Base-by-base conservation (phyloP, 2,329 filamentous ascomycete species). In the Neonectria faginata region DNA sequence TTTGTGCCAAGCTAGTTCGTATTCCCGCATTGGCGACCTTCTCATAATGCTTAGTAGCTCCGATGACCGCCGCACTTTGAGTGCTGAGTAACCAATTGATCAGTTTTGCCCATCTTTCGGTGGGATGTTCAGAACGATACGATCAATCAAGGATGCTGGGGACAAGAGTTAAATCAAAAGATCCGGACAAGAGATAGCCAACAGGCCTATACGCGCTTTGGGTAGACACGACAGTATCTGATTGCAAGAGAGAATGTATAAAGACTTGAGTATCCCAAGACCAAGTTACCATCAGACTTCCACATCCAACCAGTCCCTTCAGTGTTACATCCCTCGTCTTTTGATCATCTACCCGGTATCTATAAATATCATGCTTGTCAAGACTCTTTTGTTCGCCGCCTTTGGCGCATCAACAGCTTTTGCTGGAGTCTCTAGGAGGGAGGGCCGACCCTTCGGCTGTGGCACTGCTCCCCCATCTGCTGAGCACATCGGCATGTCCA, bases 401-500 rank as follows among this genome's bases (percentile, higher is more conserved):
- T 33, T 51, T 20, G 48, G 48, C n/a, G 48, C 27, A 5, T 51
- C 48, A 27, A 33, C 48, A 12, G 48, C 48, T n/a, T 14, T 51
- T n/a, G 48, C 27, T 14, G 27, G n/a, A 7, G 48, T 51, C 5
- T 20, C 48, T 11, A 36, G 18, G 29, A 12, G 27, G n/a, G 31
- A 2, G 3, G 14, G n/a, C 20, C 29, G 27, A 2, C 48, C n/a
- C 5, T 51, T 51, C 6, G 48, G 48, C n/a, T 51, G 48, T 20
- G 48, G 48, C 11, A 51, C 48, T 11, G 9, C 48, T 8, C 29
- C 33, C 10, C 48, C 48, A 6, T 33, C 48, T 5, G 48, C 27
- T n/a, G 48, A 51, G 48, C 48, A 51, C n/a, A 51, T 51, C 8
- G 29, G 29, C 29, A 51, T 51, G 48, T 51, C 48, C 48, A 51